A percentile compares a stretch with the other conserved stretches of the same genome.
phyloP scores from a whole-genome alignment of 2,329 filamentous ascomycete genomes.

The Diaporthe humulicola region DNA sequence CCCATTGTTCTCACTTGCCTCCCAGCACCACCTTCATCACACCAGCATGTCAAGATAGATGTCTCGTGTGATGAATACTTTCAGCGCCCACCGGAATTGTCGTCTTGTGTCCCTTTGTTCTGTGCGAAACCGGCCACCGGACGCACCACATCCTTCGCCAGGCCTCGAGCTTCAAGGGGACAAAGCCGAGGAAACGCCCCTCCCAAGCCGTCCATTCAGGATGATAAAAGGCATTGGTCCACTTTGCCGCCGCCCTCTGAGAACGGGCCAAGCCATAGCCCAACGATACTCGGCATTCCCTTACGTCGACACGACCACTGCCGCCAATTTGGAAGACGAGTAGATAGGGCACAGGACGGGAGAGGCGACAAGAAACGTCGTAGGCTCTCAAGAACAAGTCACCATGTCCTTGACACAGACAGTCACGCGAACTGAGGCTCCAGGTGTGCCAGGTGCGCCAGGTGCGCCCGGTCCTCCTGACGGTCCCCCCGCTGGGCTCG shows the following conservation, averaged over 20 bases:
- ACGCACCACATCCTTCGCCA: neutral
- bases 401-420: conserved; percentile 8
- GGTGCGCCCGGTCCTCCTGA: neutral
- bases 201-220: neutral
- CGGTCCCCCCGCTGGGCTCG: neutral
- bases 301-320: conserved; percentile 1
- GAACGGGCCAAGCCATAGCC: neutral
- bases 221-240: conserved; percentile 33
- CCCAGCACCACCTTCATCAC: neutral
- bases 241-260: neutral
- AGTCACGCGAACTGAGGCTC: neutral
- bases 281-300: neutral
- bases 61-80: neutral
- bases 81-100: conserved; percentile 26
- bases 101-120: conserved; percentile 32
- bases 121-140: conserved; percentile 37
- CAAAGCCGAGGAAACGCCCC: conserved; percentile 25
- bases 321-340: conserved; percentile 1
- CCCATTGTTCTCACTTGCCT: conserved; percentile 4
- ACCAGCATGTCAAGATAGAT: neutral
- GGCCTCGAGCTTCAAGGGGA: conserved; percentile 20
- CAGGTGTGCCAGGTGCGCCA: neutral
- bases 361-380: conserved; percentile 9
- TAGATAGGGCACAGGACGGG: neutral
- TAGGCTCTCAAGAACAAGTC: neutral